Base-by-base conservation (phyloP, 371 early-diverging fungal species). In the Circinella umbellata region DNA sequence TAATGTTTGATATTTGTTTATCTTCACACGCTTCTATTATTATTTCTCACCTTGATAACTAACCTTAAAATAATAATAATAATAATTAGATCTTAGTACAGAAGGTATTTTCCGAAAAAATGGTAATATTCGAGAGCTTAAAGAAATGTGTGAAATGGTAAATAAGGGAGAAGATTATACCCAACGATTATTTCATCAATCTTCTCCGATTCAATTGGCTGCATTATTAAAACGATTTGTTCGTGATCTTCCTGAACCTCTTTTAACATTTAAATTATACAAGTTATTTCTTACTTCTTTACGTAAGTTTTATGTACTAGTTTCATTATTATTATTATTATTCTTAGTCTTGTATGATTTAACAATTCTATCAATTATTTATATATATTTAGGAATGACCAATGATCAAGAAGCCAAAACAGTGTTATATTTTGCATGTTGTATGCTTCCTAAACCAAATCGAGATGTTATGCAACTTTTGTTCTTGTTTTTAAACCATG, bases 61-160 rank as follows among this genome's bases (percentile, higher is more conserved):
- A 27, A 27, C 27, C 27, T 51, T 6, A 63, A 14, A 57, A 49
- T 39, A 34, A 39, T 74, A 51, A 39, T 74, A 51, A n/a, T 34
- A 15, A 20, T 34, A 1, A n/a, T 7, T 51, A 92, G 94, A 96
- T 76, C 83, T 98, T 80, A 76, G 85, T 0, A 88, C 92, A 9
- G 98, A 98, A 80, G 99, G 99, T 8, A 91, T 98, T 8, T 98
- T 98, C 86, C 88, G 99, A 66, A 98, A 97, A 77, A 98, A 96
- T 73, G 99, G 99, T 17, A 98, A 98, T 75, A 96, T 98, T 68
- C 86, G 94, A 53, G 80, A 92, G 37, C 83, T 97, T 55, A 93
- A 93, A 66, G 92, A 92, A 47, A 76, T 94, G 61, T 86, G 89
- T n/a, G 95, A 96, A 18, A 74, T 82, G 0, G 78, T 89, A n/a